Evolutionary conservation across 2,329 filamentous ascomycete species (phyloP), one percentile per base, ranked within the genome.

Genomic region (Phyllosticta citrichinensis): DNA sequence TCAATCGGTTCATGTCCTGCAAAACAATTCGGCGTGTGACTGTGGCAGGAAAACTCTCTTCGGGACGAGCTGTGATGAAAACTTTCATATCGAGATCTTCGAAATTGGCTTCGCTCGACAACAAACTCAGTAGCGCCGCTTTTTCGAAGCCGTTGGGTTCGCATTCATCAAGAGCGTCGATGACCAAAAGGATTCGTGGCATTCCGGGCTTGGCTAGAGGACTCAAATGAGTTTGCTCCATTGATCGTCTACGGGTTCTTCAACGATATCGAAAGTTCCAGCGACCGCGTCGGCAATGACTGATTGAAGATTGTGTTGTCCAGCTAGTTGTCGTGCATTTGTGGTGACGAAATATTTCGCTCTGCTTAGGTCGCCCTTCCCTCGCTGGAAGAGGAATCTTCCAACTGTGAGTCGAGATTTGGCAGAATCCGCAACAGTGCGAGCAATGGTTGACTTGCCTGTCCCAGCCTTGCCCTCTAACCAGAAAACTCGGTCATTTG

Each of bases 381-480:
- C 65, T 54, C 61, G 30, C 2, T 55, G 62, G 59, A 68, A 68
- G 61, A 67, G 67, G 60, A 68, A 68, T 61, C 65, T 67, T 2
- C 60, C 67, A 12, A 56, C 64, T 0, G 66, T 56, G 25, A 63
- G 17, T 63, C 51, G 40, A 8, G 8, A 27, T 8, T 62, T 20
- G 58, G 64, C 66, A 5, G 27, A 56, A n/a, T 58, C 24, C 4
- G 69, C 70, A 0, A 74, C 57, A 0, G 71, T 70, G 10, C 67
- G 66, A 17, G 70, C 64, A n/a, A 73, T 66, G 0, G 71, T 73
- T 1, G 69, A 71, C 54, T 73, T 73, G 17, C 72, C 70, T 12
- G 66, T 71, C 19, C 71, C 71, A 3, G 70, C 69, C 54, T 67
- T 63, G 6, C 70, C 69, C n/a, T 60, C 66, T 3, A 73, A 63